Conservation (phyloP, 2,329 filamentous ascomycete species). For the Volutella citrinella region DNA sequence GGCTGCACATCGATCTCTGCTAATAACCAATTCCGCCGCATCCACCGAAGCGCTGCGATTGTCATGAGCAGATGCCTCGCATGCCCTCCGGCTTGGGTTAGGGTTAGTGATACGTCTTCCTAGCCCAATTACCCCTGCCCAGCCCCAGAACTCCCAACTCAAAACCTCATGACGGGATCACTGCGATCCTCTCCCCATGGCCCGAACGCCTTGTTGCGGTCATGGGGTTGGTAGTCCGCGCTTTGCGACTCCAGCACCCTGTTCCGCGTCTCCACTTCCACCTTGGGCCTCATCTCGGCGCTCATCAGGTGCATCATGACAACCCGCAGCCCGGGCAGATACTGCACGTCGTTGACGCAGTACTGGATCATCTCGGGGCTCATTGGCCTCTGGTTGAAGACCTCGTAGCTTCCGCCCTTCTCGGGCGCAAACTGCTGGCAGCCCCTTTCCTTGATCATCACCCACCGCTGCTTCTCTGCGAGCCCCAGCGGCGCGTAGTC, state of each 20-base stretch:
- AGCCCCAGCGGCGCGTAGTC: slow-evolving; percentile 1
- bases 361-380: slow-evolving; percentile 37
- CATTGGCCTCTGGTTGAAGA: slow-evolving; percentile 47
- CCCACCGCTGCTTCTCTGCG: slow-evolving; percentile 22
- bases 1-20: no score
- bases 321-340: slow-evolving; percentile 34
- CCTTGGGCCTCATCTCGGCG: slow-evolving; percentile 14
- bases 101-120: no score
- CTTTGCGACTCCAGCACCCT: slow-evolving; percentile 30
- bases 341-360: slow-evolving; percentile 44
- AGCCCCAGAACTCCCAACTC: no score
- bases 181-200: no score
- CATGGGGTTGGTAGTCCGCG: slow-evolving; percentile 15
- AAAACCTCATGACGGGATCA: no score
- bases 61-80: no score
- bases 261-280: slow-evolving; percentile 22
- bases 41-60: no score
- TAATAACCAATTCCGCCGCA: no score
- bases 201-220: not conserved
- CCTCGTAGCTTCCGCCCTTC: slow-evolving; percentile 41
- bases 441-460: slow-evolving; percentile 35
- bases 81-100: no score
- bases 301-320: slow-evolving; percentile 24
- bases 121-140: no score
- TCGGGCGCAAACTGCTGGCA: slow-evolving; percentile 37